Base-by-base conservation (phyloP, 1,284 basidiomycete species). In the Ganoderma lingzhi region DNA sequence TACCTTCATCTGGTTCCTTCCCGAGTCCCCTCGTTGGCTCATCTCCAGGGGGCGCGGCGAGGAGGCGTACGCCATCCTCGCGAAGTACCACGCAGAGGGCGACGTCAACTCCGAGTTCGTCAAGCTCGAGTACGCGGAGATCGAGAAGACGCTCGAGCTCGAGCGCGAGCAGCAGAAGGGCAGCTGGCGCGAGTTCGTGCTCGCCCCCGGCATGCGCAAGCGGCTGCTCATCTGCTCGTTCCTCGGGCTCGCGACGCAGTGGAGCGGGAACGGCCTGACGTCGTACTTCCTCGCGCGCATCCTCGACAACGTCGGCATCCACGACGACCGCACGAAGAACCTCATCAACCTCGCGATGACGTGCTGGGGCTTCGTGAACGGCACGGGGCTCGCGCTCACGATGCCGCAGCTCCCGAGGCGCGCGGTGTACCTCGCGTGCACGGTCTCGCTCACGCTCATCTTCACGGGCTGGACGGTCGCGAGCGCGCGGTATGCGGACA, bases 231-330 rank as follows among this genome's bases (percentile, higher is more conserved):
- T 90, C 71, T 84, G 87, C 74, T 76, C 88, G 39, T 87, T 87
- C 30, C 80, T 89, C 42, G 87, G 85, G 2, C 83, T 89, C 77
- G 88, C 89, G 79, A 88, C 87, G 4, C 88, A 90, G 72, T 90
- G 88, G 86, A 86, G 85, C 62, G 88, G 88, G 0, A 89, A 90
- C 73, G 92, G 92, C 74, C 85, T 93, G 65, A 88, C 90, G 59
- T 93, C 91, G n/a, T 88, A 91, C 83, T 93, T 93, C 83, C 85
- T 94, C 71, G 89, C 84, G 81, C 85, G 87, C 75, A 90, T 94
- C 66, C 88, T 95, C 74, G 83, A 87, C 73, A 84, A 86, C 70
- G 90, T 95, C 70, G 93, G 93, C 63, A 90, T 95, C 76, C 88
- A 86, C n/a, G 82, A 84, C 70, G 86, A 87, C 75, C 80, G 79